Base-by-base conservation (phyloP, 257 asterid species). In the Salvia rosmarinus region DNA sequence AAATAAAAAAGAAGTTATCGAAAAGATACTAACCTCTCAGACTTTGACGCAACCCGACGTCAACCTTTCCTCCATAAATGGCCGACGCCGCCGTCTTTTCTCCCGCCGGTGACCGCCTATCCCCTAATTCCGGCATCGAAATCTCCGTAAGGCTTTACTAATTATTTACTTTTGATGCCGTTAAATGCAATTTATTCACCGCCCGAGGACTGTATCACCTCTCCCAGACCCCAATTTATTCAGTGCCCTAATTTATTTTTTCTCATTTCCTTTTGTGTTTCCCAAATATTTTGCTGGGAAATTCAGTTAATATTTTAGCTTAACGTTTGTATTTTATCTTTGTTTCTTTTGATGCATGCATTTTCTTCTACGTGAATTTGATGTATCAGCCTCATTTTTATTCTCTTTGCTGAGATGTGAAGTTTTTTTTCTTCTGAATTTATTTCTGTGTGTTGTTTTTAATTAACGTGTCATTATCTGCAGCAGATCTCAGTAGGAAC, bases 41-140 rank as follows among this genome's bases (percentile, higher is more conserved):
- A 62, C 85, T 85, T 79, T 83, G 87, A 78, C 83, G 73, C 84
- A 79, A 79, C 80, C 54, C 46, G 14, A 35, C 81, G 84, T 64
- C 72, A 74, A 72, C 77, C 64, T 21, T 67, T 44, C 60, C 56
- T 64, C 37, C 60, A 49, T n/a, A 71, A 30, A 83, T 83, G 89
- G 73, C 87, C 57, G 85, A 79, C 81, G 85, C 42, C 78, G 77
- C 73, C 86, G 75, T 70, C 23, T 75, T 81, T 71, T 74, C 91
- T 75, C 83, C 89, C 73, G 72, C 80, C 77, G 83, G 55, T 73
- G 84, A 67, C 10, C 67, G 68, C 70, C 51, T 74, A 10, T 79
- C 87, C 64, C 77, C 79, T 4, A 78, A 78, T 71, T 76, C 84
- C 71, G 83, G 84, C 77, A 64, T 81, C 75, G 80, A 74, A 44